Base-by-base conservation (phyloP, 441 rosid genomes). In the California macrophylla region DNA sequence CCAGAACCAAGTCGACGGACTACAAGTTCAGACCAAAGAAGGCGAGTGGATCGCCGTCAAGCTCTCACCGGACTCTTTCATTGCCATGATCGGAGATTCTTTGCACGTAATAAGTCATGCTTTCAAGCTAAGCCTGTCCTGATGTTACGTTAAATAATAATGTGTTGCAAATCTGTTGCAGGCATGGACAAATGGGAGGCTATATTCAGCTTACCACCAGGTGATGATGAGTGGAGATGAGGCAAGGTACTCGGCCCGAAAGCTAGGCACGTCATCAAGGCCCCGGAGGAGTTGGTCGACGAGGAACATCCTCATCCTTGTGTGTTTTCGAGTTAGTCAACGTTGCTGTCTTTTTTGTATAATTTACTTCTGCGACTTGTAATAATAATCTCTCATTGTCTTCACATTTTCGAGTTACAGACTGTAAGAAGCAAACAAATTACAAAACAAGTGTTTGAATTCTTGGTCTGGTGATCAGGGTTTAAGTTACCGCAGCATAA, bases 61-160 rank as follows among this genome's bases (percentile, higher is more conserved):
- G 65, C 86, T 88, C 64, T 74, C 92, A 5, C 75, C 85, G 8
- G 79, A 83, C 23, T 83, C 90, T 70, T 90, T 87, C 75, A 69
- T 83, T 0, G 88, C 83, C 50, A 82, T 88, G 83, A 81, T 85
- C 0, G 97, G 96, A 66, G 91, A 89, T 15, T 84, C 94, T 67
- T 80, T 92, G 38, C 0, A 74, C 5, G 92, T 89, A 82, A 82
- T n/a, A n/a, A n/a, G n/a, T n/a, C n/a, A n/a, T n/a, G 85, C 56
- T 24, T 9, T 20, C 13, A 29, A 5, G 6, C 8, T n/a, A n/a
- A n/a, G 23, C n/a, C 1, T 15, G 3, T 28, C n/a, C 12, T 10
- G 4, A 12, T 28, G 8, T 2, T 12, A 21, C 30, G 24, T 62
- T 2, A 62, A 0, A 64, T 24, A 7, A 9, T 42, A 42, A 42